A percentile compares a stretch with the other conserved stretches of the same genome.
phyloP scores from a whole-genome alignment of 2,329 filamentous ascomycete genomes.

The Pseudonectria buxi region DNA sequence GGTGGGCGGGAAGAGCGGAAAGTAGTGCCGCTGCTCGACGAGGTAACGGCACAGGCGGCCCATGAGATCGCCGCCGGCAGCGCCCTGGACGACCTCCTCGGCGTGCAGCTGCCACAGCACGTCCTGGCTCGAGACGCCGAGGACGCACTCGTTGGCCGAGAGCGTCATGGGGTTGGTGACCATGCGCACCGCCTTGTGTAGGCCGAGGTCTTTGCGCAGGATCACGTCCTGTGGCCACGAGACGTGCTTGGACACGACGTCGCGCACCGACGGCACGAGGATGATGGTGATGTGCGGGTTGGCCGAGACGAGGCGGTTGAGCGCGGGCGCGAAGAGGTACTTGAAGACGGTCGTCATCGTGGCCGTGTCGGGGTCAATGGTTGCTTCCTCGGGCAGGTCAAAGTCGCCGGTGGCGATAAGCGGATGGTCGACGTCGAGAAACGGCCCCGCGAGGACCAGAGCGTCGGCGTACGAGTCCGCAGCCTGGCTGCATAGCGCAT shows the following conservation, averaged over 20 bases:
- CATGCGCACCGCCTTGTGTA: constrained; percentile 69
- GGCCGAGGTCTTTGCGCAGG: constrained; percentile 61
- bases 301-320: constrained; percentile 62
- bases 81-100: constrained; percentile 50
- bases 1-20: constrained; percentile 78
- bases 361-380: constrained; percentile 66
- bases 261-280: constrained; percentile 75
- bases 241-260: constrained; percentile 74
- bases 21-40: constrained; percentile 86
- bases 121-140: constrained; percentile 80
- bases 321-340: constrained; percentile 65
- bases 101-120: constrained; percentile 72
- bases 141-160: constrained; percentile 76
- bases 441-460: constrained; percentile 76
- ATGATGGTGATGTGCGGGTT: constrained; percentile 77
- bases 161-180: constrained; percentile 89
- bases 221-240: constrained; percentile 70
- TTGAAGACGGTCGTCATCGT: constrained; percentile 81
- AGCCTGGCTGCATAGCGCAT: constrained; percentile 72
- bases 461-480: constrained; percentile 69
- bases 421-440: constrained; percentile 87
- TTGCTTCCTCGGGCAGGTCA: constrained; percentile 61
- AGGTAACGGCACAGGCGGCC: constrained; percentile 69
- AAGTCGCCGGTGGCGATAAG: constrained; percentile 75
- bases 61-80: constrained; percentile 46